Base-by-base conservation (phyloP, 2,329 filamentous ascomycete species). In the Amesomyces nigricolor region DNA sequence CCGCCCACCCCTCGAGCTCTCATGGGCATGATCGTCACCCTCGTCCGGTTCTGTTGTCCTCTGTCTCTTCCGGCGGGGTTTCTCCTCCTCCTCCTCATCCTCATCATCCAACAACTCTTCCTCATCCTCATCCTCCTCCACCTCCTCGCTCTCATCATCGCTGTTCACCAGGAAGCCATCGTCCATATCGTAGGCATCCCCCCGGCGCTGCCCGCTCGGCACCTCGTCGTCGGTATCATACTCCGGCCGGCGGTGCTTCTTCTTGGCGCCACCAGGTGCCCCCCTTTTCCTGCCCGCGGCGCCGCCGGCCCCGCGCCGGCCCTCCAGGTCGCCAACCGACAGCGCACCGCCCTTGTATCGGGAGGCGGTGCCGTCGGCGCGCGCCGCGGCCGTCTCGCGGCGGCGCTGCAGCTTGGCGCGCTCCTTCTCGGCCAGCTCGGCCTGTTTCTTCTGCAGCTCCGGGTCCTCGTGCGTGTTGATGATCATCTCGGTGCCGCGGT, bases 161-260 rank as follows among this genome's bases (percentile, higher is more conserved):
- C 86, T 90, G 3, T 77, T 78, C 3, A 86, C 88, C 54, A 92
- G 80, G 67, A 92, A 92, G 55, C 86, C 88, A 65, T 92, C 88
- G 35, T 87, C 87, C 66, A 86, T 79, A 59, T 91, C 88, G 66
- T 92, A 92, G 63, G 89, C 86, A 61, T 91, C 86, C 57, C 86
- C 79, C 51, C 81, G 80, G 32, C 78, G 78, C 45, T 75, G 75
- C 32, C 82, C 81, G 38, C 80, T 78, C 14, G 82, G 81, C 37
- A 85, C 75, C 57, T 88, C 87, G 62, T 89, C 87, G 63, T 91
- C 88, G 8, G 89, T 89, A 64, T 91, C 87, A 58, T 89, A 88
- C 62, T 88, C 87, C 57, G 78, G 75, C 39, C 78, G 75, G 32
- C 77, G 75, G 64, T 77, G 75, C 71, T 80, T 82, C 45, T 73